Percentiles rank a stretch among this genome's conserved stretches.
Conservation (phyloP, 306 rosid species). For the Carpinus viminea region DNA sequence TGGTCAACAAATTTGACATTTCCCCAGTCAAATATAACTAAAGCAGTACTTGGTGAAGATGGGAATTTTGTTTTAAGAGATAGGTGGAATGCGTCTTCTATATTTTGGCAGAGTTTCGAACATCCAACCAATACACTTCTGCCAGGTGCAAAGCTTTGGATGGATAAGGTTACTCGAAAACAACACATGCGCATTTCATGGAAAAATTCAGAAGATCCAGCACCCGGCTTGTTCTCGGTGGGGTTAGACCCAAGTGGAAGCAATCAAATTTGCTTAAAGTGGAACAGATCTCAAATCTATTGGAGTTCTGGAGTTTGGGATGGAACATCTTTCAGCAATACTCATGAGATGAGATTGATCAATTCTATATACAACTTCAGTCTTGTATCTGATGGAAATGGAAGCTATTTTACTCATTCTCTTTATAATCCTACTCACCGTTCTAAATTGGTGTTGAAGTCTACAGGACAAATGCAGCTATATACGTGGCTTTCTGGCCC, state of each 20-base stretch:
- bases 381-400: too few species aligned
- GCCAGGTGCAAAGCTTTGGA: conserved; percentile 42
- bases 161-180: conserved; percentile 31
- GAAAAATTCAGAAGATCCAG: conserved; percentile 24
- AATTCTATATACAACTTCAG: too few species aligned
- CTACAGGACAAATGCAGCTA: too few species aligned
- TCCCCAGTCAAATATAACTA: neutral
- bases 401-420: too few species aligned
- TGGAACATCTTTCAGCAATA: too few species aligned
- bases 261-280: neutral
- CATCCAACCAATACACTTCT: conserved; percentile 3
- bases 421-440: too few species aligned
- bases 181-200: conserved; percentile 47
- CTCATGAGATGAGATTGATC: too few species aligned
- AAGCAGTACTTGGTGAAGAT: neutral
- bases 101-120: neutral
- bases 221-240: too few species aligned
- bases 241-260: too few species aligned
- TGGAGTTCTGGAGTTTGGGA: neutral
- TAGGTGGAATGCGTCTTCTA: neutral
- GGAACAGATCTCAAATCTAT: neutral
- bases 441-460: too few species aligned
- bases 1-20: neutral
- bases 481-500: too few species aligned
- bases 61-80: neutral